phyloP scores from a whole-genome alignment of 257 asterid species.

The Capsicum pubescens region DNA sequence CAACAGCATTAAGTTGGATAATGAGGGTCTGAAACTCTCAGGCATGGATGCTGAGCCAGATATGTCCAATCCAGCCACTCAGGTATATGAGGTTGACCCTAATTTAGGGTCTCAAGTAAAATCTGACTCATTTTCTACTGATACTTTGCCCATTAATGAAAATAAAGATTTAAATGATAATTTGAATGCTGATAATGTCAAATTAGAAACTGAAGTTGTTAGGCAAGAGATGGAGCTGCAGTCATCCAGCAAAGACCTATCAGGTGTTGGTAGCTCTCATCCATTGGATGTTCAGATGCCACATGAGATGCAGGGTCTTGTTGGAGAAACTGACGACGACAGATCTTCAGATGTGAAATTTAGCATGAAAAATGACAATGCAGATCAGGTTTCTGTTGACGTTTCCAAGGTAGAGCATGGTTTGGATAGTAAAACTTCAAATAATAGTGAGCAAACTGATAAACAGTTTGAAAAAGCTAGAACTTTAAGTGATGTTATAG shows the following conservation, averaged over 20 bases:
- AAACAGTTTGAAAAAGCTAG: conserved; percentile 32
- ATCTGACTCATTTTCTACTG: conserved; percentile 48
- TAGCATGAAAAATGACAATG: conserved; percentile 42
- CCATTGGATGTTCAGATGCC: conserved; percentile 39
- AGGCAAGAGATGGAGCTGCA: conserved; percentile 43
- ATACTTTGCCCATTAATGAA: conserved; percentile 39
- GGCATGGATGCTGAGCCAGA: conserved; percentile 39
- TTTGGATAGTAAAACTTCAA: conserved; percentile 34
- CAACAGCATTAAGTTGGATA: conserved; percentile 30
- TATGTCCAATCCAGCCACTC: conserved; percentile 40
- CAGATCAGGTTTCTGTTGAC: conserved; percentile 36
- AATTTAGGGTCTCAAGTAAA: conserved; percentile 53
- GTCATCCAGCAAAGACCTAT: conserved; percentile 37
- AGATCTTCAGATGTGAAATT: conserved; percentile 29
- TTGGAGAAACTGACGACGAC: conserved; percentile 44
- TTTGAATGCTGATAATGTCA: conserved; percentile 48
- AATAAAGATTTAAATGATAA: conserved; percentile 45
- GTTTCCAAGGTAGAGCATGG: conserved; percentile 35
- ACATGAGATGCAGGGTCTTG: conserved; percentile 37
- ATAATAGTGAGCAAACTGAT: conserved; percentile 38
- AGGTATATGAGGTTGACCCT: conserved; percentile 50
- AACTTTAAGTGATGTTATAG: conserved; percentile 30
- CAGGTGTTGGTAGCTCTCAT: conserved; percentile 40
- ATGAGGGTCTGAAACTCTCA: conserved; percentile 36
- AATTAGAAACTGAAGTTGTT: conserved; percentile 48